phyloP scores from a whole-genome alignment of 495 filamentous ascomycete species.

The Corynascus novoguineensis region DNA sequence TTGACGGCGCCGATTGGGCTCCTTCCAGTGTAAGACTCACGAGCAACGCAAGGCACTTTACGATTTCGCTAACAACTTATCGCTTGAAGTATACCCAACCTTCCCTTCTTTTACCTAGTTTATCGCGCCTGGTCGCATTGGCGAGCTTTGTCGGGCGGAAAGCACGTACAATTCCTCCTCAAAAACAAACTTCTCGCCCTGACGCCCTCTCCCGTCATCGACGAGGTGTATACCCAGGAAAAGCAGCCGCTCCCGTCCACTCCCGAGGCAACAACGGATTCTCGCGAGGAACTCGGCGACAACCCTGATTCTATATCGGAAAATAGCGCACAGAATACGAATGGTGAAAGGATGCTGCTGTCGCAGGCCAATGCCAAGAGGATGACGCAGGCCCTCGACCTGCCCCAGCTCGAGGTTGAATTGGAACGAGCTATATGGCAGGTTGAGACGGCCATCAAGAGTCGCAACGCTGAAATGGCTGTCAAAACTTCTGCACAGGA shows the following conservation, averaged over 20 bases:
- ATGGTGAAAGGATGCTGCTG: slow-evolving; percentile 55
- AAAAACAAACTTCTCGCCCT: slow-evolving; percentile 60
- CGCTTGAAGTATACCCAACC: slow-evolving; percentile 71
- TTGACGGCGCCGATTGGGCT: slow-evolving; percentile 75
- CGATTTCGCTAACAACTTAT: background rate
- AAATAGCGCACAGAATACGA: slow-evolving; percentile 23
- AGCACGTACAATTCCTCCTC: slow-evolving; percentile 75
- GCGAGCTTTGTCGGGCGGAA: slow-evolving; percentile 74
- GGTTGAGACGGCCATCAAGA: slow-evolving; percentile 62
- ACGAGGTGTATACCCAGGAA: slow-evolving; percentile 61
- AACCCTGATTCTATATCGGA: slow-evolving; percentile 13
- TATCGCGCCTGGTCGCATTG: slow-evolving; percentile 71
- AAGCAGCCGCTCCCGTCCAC: slow-evolving; percentile 26
- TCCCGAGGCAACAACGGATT: slow-evolving; percentile 24
- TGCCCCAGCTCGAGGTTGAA: slow-evolving; percentile 82
- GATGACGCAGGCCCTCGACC: slow-evolving; percentile 63
- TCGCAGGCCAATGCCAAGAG: slow-evolving; percentile 54
- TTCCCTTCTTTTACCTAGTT: slow-evolving; percentile 94
- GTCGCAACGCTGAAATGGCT: slow-evolving; percentile 39
- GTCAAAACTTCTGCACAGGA: slow-evolving; percentile 6
- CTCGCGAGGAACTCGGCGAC: slow-evolving; percentile 15
- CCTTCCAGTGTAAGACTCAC: slow-evolving; percentile 69
- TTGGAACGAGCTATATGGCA: slow-evolving; percentile 86
- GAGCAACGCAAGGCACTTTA: background rate
- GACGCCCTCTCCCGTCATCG: slow-evolving; percentile 58